Percentiles rank a stretch among this genome's conserved stretches.
phyloP scores from a whole-genome alignment of 2,329 filamentous ascomycete genomes.

The Talaromyces marneffei region DNA sequence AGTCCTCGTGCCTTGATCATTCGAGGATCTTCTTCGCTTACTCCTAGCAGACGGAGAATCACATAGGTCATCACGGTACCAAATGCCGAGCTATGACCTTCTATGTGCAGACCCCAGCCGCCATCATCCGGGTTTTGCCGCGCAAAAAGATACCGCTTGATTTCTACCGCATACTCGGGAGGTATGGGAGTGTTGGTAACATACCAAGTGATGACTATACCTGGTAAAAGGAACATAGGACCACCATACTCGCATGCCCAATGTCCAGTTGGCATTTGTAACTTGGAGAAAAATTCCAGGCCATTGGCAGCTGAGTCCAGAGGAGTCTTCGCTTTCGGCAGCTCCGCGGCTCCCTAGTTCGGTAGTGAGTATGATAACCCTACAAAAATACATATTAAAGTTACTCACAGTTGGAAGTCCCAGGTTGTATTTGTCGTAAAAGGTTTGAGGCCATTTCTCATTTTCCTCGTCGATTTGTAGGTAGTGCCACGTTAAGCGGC shows the following conservation, averaged over 20 bases:
- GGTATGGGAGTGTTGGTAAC: slow-evolving; percentile 83
- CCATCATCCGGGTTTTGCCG: slow-evolving; percentile 80
- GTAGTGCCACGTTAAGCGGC: slow-evolving; percentile 92
- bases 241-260: slow-evolving; percentile 98
- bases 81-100: slow-evolving; percentile 86
- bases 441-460: slow-evolving; percentile 75
- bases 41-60: slow-evolving; percentile 71
- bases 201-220: slow-evolving; percentile 79
- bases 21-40: slow-evolving; percentile 72
- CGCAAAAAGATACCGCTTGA: slow-evolving; percentile 85
- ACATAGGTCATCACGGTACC: slow-evolving; percentile 88
- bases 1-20: slow-evolving; percentile 80
- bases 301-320: slow-evolving; percentile 76
- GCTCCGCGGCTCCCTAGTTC: slow-evolving; percentile 64
- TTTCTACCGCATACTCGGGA: slow-evolving; percentile 72
- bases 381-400: neutral
- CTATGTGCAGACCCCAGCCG: slow-evolving; percentile 96
- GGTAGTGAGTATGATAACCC: neutral
- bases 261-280: slow-evolving; percentile 82
- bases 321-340: slow-evolving; percentile 65
- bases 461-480: slow-evolving; percentile 64
- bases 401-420: slow-evolving; percentile 67
- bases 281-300: slow-evolving; percentile 77
- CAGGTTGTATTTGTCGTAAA: slow-evolving; percentile 83
- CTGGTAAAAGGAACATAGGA: slow-evolving; percentile 89